Evolutionary conservation across 2,329 filamentous ascomycete species (phyloP).

Genomic region (Escovopsis weberi): DNA sequence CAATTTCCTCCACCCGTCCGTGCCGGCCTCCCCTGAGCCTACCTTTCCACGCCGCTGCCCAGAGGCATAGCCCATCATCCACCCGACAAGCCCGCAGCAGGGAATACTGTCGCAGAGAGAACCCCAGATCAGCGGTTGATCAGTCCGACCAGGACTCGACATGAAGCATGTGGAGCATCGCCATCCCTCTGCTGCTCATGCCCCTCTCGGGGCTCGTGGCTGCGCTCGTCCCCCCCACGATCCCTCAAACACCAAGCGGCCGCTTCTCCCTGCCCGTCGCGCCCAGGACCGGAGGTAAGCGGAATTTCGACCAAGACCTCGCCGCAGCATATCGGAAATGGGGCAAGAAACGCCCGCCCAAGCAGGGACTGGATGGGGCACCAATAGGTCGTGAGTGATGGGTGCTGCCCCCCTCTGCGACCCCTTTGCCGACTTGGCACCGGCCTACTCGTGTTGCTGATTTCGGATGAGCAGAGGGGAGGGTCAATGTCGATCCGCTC

Average conservation of each 20-base stretch:
- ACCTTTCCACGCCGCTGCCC: too few species aligned
- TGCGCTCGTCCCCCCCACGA: neutral
- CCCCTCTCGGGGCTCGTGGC: neutral
- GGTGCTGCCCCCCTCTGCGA: too few species aligned
- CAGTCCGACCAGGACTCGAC: too few species aligned
- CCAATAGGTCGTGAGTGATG: conserved; percentile 7
- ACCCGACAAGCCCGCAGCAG: too few species aligned
- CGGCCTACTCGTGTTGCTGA: too few species aligned
- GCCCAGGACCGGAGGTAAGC: conserved; percentile 10
- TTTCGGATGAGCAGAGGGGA: conserved; percentile 4
- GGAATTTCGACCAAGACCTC: conserved; percentile 20
- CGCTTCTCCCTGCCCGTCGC: conserved; percentile 17
- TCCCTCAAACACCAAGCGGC: neutral
- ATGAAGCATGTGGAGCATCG: conserved; percentile 1
- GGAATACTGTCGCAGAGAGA: too few species aligned
- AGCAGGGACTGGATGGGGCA: conserved; percentile 9
- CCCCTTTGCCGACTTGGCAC: too few species aligned
- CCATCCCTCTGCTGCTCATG: neutral
- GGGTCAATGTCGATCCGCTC: conserved; percentile 21
- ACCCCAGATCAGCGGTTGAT: too few species aligned
- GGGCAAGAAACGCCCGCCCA: conserved; percentile 9
- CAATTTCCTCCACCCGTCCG: neutral
- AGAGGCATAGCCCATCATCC: too few species aligned
- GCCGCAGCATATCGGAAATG: conserved; percentile 20
- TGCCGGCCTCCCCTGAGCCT: neutral